Percentiles rank a stretch among this genome's conserved stretches.
These are phyloP conservation scores for Candida patagonica DNA, from an alignment of 805 yeast species.

Conservation along the genomic window DNA sequence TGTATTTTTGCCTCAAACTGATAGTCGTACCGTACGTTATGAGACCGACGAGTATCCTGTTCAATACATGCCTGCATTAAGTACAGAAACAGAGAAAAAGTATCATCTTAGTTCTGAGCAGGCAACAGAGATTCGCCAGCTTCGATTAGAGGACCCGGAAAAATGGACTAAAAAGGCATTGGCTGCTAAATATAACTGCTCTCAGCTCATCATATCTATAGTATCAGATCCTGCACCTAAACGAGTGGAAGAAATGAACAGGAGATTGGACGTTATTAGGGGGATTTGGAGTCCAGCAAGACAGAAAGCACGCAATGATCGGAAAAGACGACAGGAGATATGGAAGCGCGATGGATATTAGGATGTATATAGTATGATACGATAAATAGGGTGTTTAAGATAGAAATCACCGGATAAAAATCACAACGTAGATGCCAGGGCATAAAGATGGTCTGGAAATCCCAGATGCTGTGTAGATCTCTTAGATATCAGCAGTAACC, in stretches of 20 bases:
- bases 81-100: conserved; percentile 33
- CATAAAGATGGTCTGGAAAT: too few species aligned
- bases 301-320: conserved; percentile 43
- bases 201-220: conserved; percentile 44
- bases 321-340: conserved; percentile 45
- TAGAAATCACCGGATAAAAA: too few species aligned
- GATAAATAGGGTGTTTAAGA: too few species aligned
- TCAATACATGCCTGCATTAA: conserved; percentile 25
- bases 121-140: conserved; percentile 44
- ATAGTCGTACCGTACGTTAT: conserved; percentile 41
- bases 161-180: conserved; percentile 54
- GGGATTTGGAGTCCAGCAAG: conserved; percentile 42
- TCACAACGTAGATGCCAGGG: too few species aligned
- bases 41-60: conserved; percentile 21
- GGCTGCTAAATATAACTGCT: conserved; percentile 49
- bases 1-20: conserved; percentile 54
- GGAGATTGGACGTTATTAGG: conserved; percentile 38
- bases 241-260: conserved; percentile 37
- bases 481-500: too few species aligned
- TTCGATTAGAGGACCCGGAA: conserved; percentile 51
- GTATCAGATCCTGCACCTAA: conserved; percentile 34
- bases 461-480: too few species aligned
- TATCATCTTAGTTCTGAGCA: conserved; percentile 52
- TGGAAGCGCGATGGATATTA: conserved; percentile 51
- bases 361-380: neutral